These are phyloP conservation scores for Penicillium ucsense DNA, from an alignment of 495 filamentous ascomycete species.

Conservation along the genomic window DNA sequence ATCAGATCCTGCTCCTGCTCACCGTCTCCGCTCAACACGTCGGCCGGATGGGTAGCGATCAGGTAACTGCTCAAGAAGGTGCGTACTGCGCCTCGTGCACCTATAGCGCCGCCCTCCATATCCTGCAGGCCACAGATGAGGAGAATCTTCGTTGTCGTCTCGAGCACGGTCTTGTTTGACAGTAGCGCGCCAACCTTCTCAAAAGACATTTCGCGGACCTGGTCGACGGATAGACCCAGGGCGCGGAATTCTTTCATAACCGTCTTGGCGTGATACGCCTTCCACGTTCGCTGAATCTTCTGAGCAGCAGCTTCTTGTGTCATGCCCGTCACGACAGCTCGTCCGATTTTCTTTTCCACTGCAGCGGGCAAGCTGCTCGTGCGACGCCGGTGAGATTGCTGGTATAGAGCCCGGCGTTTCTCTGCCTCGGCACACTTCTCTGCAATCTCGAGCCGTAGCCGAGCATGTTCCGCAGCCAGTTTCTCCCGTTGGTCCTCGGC, in stretches of 20 bases:
- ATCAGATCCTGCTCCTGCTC: constrained; percentile 86
- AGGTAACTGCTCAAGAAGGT: constrained; percentile 90
- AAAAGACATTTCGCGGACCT: constrained; percentile 65
- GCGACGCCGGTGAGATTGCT: constrained; percentile 51
- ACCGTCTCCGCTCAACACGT: constrained; percentile 78
- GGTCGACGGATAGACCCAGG: constrained; percentile 64
- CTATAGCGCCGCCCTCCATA: constrained; percentile 54
- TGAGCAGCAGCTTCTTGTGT: constrained; percentile 57
- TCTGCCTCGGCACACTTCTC: constrained; percentile 85
- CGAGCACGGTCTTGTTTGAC: constrained; percentile 62
- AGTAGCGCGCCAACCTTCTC: constrained; percentile 72
- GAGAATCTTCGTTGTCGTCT: constrained; percentile 61
- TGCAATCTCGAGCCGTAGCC: constrained; percentile 69
- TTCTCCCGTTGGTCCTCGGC: constrained; percentile 88
- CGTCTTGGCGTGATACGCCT: constrained; percentile 45
- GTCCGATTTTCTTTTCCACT: constrained; percentile 44
- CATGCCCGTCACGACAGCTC: constrained; percentile 33
- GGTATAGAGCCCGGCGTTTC: constrained; percentile 47
- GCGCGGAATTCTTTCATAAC: constrained; percentile 56
- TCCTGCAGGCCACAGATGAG: constrained; percentile 69
- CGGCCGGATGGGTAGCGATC: constrained; percentile 84
- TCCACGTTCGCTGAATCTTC: constrained; percentile 74
- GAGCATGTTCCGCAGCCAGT: constrained; percentile 74
- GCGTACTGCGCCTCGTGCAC: constrained; percentile 69
- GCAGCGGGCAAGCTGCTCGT: constrained; percentile 52